Evolutionary conservation across 2,329 filamentous ascomycete genomes (phyloP).

Genomic region (Penicillium sp.): DNA sequence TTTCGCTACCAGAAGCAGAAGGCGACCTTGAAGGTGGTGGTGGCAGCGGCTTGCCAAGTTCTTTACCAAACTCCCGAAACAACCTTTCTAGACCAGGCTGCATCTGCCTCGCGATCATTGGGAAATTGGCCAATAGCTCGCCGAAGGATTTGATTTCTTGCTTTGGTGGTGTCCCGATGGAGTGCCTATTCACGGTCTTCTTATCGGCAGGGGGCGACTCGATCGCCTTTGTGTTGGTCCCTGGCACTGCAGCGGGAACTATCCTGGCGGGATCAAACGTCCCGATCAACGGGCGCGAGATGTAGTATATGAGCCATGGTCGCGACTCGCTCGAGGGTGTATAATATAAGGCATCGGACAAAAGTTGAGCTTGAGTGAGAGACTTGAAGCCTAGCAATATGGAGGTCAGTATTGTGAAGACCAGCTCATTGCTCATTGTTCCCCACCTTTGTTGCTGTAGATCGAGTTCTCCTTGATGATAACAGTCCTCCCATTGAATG

Average conservation of each 20-base stretch:
- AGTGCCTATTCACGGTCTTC: conserved; percentile 29
- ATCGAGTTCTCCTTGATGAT: conserved; percentile 91
- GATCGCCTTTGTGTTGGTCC: conserved; percentile 38
- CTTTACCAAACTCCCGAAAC: conserved; percentile 83
- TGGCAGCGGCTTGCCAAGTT: conserved; percentile 81
- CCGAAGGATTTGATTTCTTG: conserved; percentile 90
- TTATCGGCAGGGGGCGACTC: conserved; percentile 22
- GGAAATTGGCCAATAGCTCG: conserved; percentile 86
- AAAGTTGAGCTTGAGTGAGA: conserved; percentile 81
- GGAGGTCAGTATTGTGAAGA: conserved; percentile 15
- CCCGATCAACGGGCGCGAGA: conserved; percentile 83
- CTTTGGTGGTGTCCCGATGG: conserved; percentile 55
- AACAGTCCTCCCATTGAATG: conserved; percentile 86
- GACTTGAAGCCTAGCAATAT: conserved; percentile 74
- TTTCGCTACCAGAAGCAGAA: conserved; percentile 55
- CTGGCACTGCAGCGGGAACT: conserved; percentile 59
- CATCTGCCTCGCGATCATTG: conserved; percentile 95
- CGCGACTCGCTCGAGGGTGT: conserved; percentile 84
- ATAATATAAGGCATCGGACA: conserved; percentile 84
- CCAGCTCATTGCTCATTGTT: not conserved
- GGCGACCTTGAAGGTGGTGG: conserved; percentile 59
- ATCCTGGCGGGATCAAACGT: conserved; percentile 75
- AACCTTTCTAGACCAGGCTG: conserved; percentile 84
- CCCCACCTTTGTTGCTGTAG: conserved; percentile 90
- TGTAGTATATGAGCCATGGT: conserved; percentile 96